Percentiles rank a stretch among this genome's conserved stretches.
Evolutionary conservation across 805 yeast species (phyloP).

Genomic region (Metschnikowia corniflorae): DNA sequence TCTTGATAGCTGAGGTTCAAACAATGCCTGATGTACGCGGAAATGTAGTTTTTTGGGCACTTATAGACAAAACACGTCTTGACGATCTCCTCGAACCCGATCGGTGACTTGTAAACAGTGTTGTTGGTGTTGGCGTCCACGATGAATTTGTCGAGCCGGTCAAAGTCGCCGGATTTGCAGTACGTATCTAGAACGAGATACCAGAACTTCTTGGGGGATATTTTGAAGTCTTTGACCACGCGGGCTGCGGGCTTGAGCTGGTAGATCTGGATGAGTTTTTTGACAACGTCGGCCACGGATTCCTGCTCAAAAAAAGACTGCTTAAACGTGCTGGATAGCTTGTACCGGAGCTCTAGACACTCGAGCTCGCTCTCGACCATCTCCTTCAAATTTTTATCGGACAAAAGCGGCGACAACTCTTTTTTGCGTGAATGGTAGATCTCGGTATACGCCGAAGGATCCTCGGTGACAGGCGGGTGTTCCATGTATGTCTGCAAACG

Average conservation of each 20-base stretch:
- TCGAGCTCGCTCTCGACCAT: slow-evolving; percentile 28
- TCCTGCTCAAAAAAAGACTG: slow-evolving; percentile 26
- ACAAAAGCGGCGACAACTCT: slow-evolving; percentile 16
- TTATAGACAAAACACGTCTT: slow-evolving; percentile 45
- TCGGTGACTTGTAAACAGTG: slow-evolving; percentile 49
- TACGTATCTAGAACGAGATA: slow-evolving; percentile 49
- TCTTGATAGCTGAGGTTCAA: slow-evolving; percentile 41
- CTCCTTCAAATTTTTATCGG: slow-evolving; percentile 19
- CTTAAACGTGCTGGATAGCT: slow-evolving; percentile 33
- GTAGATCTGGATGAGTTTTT: slow-evolving; percentile 32
- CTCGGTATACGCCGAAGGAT: slow-evolving; percentile 6
- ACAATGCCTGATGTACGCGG: slow-evolving; percentile 55
- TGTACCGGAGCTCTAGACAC: slow-evolving; percentile 30
- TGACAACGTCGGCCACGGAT: slow-evolving; percentile 26
- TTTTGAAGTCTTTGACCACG: slow-evolving; percentile 49
- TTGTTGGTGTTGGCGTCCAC: slow-evolving; percentile 21
- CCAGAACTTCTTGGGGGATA: slow-evolving; percentile 56
- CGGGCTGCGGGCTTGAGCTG: slow-evolving; percentile 50
- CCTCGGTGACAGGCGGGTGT: slow-evolving; percentile 5
- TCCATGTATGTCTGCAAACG: slow-evolving; percentile 21
- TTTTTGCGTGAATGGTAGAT: slow-evolving; percentile 22
- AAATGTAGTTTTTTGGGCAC: slow-evolving; percentile 59
- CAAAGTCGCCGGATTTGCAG: slow-evolving; percentile 48
- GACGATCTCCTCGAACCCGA: slow-evolving; percentile 67
- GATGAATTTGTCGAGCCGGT: slow-evolving; percentile 44